Conservation (phyloP, 805 yeast genomes). For the Debaryomyces maramus region DNA sequence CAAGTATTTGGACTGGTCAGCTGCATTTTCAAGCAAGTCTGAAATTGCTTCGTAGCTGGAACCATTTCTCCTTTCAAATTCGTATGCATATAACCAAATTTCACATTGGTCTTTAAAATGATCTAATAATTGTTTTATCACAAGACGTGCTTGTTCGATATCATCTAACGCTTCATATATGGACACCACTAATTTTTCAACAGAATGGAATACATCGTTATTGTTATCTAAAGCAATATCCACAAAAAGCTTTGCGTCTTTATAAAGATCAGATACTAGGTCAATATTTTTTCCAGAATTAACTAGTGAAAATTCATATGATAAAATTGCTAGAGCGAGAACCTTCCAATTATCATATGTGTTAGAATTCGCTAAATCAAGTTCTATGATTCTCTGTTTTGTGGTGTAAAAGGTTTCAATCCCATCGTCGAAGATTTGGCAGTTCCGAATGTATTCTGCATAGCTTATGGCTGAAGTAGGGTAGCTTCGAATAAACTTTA, state of each 20-base stretch:
- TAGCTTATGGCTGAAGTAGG: conserved; percentile 26
- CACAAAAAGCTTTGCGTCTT: conserved; percentile 22
- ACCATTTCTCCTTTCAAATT: conserved; percentile 38
- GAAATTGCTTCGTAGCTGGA: conserved; percentile 19
- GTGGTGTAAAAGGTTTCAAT: conserved; percentile 7
- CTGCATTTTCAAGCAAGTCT: conserved; percentile 31
- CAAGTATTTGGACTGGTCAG: conserved; percentile 22
- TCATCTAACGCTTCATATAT: conserved; percentile 31
- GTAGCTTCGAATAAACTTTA: conserved; percentile 22
- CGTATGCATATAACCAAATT: conserved; percentile 47
- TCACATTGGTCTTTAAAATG: conserved; percentile 37
- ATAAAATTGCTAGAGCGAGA: conserved; percentile 24
- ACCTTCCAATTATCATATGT: conserved; percentile 35
- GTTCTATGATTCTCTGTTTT: conserved; percentile 9
- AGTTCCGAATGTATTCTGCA: conserved; percentile 25
- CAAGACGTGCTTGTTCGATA: conserved; percentile 24
- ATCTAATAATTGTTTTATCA: conserved; percentile 23
- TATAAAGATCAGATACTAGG: conserved; percentile 12
- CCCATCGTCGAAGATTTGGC: conserved; percentile 12
- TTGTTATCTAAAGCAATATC: conserved; percentile 25
- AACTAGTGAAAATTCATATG: conserved; percentile 12
- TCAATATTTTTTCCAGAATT: conserved; percentile 7
- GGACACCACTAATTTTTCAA: conserved; percentile 43
- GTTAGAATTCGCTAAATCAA: conserved; percentile 15
- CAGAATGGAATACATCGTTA: conserved; percentile 39